phyloP scores from a whole-genome alignment of 164 flowering plant species.

The Liquidambar formosana region DNA sequence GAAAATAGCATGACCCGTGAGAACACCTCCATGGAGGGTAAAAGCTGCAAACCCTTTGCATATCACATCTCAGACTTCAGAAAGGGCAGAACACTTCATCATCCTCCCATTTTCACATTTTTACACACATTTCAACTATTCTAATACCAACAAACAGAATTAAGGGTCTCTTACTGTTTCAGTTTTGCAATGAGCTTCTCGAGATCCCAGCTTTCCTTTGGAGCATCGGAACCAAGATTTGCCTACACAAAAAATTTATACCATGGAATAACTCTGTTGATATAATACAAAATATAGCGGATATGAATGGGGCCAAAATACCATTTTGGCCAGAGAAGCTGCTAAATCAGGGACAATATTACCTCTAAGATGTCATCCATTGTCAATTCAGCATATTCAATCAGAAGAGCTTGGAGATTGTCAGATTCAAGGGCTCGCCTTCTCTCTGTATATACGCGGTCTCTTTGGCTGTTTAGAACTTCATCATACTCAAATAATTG shows the following conservation, averaged over 20 bases:
- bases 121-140: too few species aligned
- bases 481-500: conserved; percentile 97
- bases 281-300: neutral
- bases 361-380: conserved; percentile 99
- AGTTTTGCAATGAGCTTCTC: conserved; percentile 87
- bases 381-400: conserved; percentile 96
- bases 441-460: conserved; percentile 95
- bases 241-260: conserved; percentile 48
- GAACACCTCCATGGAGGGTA: too few species aligned
- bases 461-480: conserved; percentile 97
- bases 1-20: too few species aligned
- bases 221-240: conserved; percentile 83
- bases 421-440: conserved; percentile 93
- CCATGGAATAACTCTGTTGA: neutral
- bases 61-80: too few species aligned
- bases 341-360: neutral
- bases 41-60: too few species aligned
- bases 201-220: conserved; percentile 91
- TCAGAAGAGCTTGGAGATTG: conserved; percentile 74
- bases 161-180: conserved; percentile 69
- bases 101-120: too few species aligned
- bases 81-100: too few species aligned
- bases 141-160: neutral
- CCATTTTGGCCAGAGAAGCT: neutral
- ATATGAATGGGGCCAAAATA: neutral